phyloP scores from a whole-genome alignment of 2,329 filamentous ascomycete genomes.

The Emmonsia crescens region DNA sequence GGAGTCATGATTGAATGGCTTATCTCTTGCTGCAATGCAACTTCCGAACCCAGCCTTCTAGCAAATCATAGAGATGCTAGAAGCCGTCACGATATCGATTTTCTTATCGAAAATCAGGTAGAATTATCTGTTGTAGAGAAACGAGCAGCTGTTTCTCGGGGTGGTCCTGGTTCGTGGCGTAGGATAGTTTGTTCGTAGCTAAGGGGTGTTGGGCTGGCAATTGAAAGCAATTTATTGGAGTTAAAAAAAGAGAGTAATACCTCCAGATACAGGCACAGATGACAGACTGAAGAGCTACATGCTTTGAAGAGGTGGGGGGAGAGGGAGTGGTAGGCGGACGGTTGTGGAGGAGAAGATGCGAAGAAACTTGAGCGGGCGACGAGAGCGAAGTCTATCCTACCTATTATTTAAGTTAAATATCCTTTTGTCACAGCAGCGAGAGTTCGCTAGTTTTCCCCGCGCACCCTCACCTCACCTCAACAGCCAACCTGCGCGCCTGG shows the following conservation, averaged over 20 bases:
- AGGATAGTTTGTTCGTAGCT: constrained; percentile 10
- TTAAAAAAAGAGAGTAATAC: constrained; percentile 21
- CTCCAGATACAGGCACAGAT: constrained; percentile 24
- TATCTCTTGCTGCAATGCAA: not conserved
- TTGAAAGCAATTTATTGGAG: constrained; percentile 6
- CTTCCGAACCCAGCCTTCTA: constrained; percentile 2
- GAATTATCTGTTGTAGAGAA: constrained; percentile 5
- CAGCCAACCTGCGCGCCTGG: not conserved
- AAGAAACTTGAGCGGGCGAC: constrained; percentile 18
- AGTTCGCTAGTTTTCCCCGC: constrained; percentile 4
- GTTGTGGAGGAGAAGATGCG: constrained; percentile 18
- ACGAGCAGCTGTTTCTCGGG: constrained; percentile 13
- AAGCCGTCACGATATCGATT: not conserved
- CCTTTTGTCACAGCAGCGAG: no score
- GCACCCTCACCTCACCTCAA: not conserved
- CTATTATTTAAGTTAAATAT: no score
- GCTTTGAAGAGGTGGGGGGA: constrained; percentile 5
- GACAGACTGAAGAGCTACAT: constrained; percentile 19
- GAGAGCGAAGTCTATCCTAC: constrained; percentile 10
- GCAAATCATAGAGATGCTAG: constrained; percentile 9
- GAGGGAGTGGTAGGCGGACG: constrained; percentile 23
- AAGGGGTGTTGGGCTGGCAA: constrained; percentile 13
- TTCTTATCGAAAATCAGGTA: constrained; percentile 4
- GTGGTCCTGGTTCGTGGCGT: constrained; percentile 3
- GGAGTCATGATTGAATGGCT: constrained; percentile 46